phyloP scores from a whole-genome alignment of 495 filamentous ascomycete genomes.

The Aspergillus olivimuriae region DNA sequence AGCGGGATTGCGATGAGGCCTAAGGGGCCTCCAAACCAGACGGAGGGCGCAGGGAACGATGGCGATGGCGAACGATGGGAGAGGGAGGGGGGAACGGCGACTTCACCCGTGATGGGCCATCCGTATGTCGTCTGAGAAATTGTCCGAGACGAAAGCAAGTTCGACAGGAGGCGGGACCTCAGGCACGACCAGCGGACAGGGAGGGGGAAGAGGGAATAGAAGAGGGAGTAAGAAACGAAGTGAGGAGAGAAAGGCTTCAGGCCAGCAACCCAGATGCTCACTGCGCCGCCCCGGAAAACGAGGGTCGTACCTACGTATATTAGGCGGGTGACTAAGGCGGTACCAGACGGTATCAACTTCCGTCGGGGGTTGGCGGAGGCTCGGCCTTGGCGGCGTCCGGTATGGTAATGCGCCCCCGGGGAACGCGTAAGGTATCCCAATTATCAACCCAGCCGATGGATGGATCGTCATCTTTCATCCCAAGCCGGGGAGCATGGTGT shows the following conservation, averaged over 20 bases:
- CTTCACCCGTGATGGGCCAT: no score
- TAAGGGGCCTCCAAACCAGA: conserved; percentile 2
- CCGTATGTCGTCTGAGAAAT: no score
- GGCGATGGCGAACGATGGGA: conserved; percentile 15
- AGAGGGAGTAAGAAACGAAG: conserved; percentile 11
- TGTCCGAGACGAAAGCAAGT: no score
- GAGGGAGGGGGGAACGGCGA: conserved; percentile 7
- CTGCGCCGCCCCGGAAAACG: no score
- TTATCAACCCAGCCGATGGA: background rate
- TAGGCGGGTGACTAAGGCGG: no score
- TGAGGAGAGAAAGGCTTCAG: conserved; percentile 5
- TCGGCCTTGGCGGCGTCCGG: conserved; percentile 2
- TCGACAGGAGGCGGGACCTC: conserved; percentile 6
- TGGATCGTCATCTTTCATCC: conserved; percentile 5
- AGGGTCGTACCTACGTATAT: no score
- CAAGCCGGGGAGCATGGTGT: no score
- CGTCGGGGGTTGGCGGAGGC: no score
- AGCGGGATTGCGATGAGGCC: background rate
- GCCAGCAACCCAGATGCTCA: no score
- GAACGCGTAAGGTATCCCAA: conserved; percentile 8
- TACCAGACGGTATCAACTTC: no score
- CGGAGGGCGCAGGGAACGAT: conserved; percentile 3
- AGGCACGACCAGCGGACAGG: background rate
- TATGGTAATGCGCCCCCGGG: conserved; percentile 3
- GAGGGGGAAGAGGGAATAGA: conserved; percentile 11